These are phyloP conservation scores for Globisporangium nodosum DNA, from an alignment of 352 stramenopile genomes.

Conservation along the genomic window DNA sequence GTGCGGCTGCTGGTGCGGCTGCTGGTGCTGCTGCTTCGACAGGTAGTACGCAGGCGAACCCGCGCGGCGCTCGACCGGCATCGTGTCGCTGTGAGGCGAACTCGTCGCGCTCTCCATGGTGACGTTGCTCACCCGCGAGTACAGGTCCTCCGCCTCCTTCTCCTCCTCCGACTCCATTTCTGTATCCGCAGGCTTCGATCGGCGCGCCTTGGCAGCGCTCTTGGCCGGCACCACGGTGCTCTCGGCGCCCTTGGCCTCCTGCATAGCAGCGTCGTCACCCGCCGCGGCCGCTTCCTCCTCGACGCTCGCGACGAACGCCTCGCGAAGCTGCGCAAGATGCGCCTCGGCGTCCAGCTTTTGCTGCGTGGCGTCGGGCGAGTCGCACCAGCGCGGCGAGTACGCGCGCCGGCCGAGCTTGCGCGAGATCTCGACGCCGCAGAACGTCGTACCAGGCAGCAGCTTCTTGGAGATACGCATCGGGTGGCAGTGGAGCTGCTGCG, in stretches of 20 bases:
- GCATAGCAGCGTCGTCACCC: not conserved
- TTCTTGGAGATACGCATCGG: constrained; percentile 83
- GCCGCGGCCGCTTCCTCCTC: constrained; percentile 34
- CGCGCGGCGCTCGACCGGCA: not conserved
- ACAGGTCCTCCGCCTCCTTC: not conserved
- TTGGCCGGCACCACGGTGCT: not conserved
- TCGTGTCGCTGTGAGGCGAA: not conserved
- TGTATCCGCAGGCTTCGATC: not conserved
- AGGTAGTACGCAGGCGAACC: not conserved
- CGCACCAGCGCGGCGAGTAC: constrained; percentile 55
- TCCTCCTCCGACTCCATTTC: not conserved
- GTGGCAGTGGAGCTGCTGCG: constrained; percentile 63
- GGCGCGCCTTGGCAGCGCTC: not conserved
- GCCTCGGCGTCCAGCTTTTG: constrained; percentile 33
- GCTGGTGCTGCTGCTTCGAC: too few species aligned
- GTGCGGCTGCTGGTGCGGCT: not conserved
- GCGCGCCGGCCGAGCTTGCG: constrained; percentile 65
- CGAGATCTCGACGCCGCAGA: constrained; percentile 64
- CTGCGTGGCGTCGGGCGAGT: constrained; percentile 32
- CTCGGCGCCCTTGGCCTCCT: not conserved
- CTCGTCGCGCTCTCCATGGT: not conserved
- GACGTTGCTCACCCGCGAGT: constrained; percentile 1
- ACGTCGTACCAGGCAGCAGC: constrained; percentile 47
- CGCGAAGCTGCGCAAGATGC: constrained; percentile 35
- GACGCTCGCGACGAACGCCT: constrained; percentile 51